Base-by-base conservation (phyloP, 768 basidiomycete genomes). In the Tulasnella sp. region DNA sequence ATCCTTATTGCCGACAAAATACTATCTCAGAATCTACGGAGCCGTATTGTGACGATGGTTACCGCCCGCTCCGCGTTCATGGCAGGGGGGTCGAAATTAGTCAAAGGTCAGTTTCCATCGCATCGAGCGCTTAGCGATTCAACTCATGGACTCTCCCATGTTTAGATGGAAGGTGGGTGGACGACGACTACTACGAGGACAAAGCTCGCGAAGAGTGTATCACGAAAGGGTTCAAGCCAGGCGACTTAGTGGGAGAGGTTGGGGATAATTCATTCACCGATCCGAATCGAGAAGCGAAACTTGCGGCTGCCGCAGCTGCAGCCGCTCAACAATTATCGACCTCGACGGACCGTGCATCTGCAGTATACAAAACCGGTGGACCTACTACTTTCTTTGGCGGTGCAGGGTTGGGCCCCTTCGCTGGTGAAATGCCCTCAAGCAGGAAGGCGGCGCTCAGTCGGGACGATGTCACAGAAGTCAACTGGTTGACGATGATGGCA, bases 101-200 rank as follows among this genome's bases (percentile, higher is more conserved):
- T 99, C 72, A 83, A 91, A 76, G 91, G 96, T 96, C 74, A 77
- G 90, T 85, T 7, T 19, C 38, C 12, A 17, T 52, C 37, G 40
- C 5, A 17, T 7, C 73, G n/a, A 39, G 22, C 36, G 14, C 12
- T 31, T 37, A 19, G 5, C 37, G 58, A 34, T 19, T 12, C 54
- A 38, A 37, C 36, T 9, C 1, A 34, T 36, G 22, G 36, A 45
- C 15, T 19, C n/a, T 67, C 7, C 31, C 7, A 69, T 34, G 29
- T 34, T 7, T 75, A 97, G 96, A 95, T 75, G 97, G 97, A 0
- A 86, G 88, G 81, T 97, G 96, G 92, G 91, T 99, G 0, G 88
- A 89, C 8, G 97, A 99, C 81, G 97, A 99, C 84, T 99, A 99
- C 82, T 94, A 94, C 83, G 97, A 99, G 83, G 92, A 91, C 52